Evolutionary conservation across 2,329 filamentous ascomycete species (phyloP), one percentile per base, ranked within the genome.

Genomic region (Fusarium napiforme): DNA sequence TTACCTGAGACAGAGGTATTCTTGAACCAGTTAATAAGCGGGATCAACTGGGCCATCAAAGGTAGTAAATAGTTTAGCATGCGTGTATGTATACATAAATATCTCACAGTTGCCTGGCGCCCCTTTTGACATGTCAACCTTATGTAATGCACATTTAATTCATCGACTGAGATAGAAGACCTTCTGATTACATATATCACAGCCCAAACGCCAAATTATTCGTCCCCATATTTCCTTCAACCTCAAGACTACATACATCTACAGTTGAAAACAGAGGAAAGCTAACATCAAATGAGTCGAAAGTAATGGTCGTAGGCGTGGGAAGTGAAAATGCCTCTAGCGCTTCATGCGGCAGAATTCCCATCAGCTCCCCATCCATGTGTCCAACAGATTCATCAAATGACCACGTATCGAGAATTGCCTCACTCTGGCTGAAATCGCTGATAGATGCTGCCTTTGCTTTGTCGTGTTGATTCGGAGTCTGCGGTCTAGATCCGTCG

Each of bases 1-100:
- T 0, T 53, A 18, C 50, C 50, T 2, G 34, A 53, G 34, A 53
- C 34, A 2, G 23, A 11, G 23, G 18, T 39, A 4, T 53, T 53
- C 23, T 21, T 53, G 18, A 11, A 53, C 3, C 18, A 12, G 1
- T 2, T 39, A 2, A 28, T 53, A 12, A 21, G 14, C 9, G 34
- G 50, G 4, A 6, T 28, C 16, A 4, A 2, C 18, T 53, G 50
- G 50, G 7, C 14, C 7, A 39, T 37, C 5, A 9, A 53, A 3
- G 4, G 4, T 12, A 21, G 23, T 14, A 14, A 12, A 19, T 50
- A 50, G 45, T 47, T 45, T 5, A 23, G 40, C 40, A 42, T 4
- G 4, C 8, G 1, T 9, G 6, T 42, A 16, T n/a, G 14, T 16
- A 16, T 23, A 9, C 5, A 16, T 4, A 43, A 0, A 23, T 16